Base-by-base conservation (phyloP, 208 protist genomes). In the Vickermania spadyakhi region DNA sequence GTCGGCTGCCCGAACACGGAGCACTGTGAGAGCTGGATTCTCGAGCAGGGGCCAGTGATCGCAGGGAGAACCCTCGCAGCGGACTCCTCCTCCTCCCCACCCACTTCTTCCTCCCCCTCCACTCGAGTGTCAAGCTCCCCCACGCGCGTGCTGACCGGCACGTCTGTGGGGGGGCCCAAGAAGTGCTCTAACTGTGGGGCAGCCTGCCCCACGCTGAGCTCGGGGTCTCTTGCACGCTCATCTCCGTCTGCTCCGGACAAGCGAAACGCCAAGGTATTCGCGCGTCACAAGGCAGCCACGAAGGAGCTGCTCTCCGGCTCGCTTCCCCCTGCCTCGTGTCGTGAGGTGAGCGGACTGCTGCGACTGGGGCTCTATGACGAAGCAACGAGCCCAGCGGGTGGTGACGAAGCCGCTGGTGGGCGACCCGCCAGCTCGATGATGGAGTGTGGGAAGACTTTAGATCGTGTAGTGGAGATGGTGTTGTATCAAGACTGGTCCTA, bases 391-490 rank as follows among this genome's bases (percentile, higher is more conserved):
- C 7, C 7, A 7, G 18, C 7, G 11, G 18, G 18, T 45, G 36
- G 36, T n/a, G 18, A 7, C 11, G 36, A 45, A 45, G 11, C 18
- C 11, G 11, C 18, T n/a, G 11, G 18, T 7, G 36, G 36, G 18
- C 7, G 52, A 23, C 30, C 31, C 22, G 60, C 56, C 60, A 66
- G 58, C 29, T 67, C 67, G 26, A 73, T 76, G 53, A 58, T 82
- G 0, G 70, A 88, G 57, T 45, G 11, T 18, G 36, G 36, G 18
- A 18, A 7, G 7, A 72, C 79, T 0, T 61, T 90, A n/a, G 88
- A 94, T 61, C 87, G 84, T 66, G 73, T 91, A 18, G 75, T 94
- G 29, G 77, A 85, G 31, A 81, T 73, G 2, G 73, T 71, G 3
- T 66, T 94, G 22, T 83, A 90, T 36, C 70, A 66, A 28, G 59